Evolutionary conservation across 2,329 filamentous ascomycete species (phyloP).

Genomic region (Fusarium sacchari): DNA sequence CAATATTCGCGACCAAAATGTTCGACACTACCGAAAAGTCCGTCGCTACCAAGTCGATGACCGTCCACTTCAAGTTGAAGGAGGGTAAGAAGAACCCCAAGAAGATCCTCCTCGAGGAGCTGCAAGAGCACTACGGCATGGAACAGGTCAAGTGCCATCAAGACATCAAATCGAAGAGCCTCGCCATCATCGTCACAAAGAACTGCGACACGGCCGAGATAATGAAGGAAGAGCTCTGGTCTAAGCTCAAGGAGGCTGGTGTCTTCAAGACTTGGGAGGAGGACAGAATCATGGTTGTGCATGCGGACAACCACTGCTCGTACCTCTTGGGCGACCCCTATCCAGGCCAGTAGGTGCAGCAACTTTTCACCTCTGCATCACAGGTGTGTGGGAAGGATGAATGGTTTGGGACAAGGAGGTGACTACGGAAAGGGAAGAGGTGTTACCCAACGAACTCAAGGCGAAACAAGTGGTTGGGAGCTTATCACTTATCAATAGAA

Average conservation of each 20-base stretch:
- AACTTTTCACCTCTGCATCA: no score
- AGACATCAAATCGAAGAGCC: not conserved
- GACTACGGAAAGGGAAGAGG: fast-evolving
- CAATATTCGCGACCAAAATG: not conserved
- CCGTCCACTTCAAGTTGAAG: not conserved
- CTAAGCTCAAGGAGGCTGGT: not conserved
- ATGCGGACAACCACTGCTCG: not conserved
- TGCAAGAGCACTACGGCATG: not conserved
- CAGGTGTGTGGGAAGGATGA: fast-evolving
- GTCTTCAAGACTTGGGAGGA: not conserved
- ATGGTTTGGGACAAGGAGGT: fast-evolving
- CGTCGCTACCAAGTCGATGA: not conserved
- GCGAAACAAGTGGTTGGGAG: fast-evolving
- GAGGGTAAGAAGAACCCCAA: not conserved
- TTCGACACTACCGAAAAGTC: no score
- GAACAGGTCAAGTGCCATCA: not conserved
- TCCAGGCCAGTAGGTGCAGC: not conserved
- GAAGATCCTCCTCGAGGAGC: not conserved
- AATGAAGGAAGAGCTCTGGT: not conserved
- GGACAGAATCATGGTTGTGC: not conserved
- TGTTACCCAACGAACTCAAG: fast-evolving
- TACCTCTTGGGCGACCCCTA: not conserved
- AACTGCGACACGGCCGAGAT: not conserved
- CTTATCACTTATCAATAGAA: not conserved
- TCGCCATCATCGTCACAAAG: not conserved